Percentiles rank a stretch among this genome's conserved stretches.
Evolutionary conservation across 2,329 filamentous ascomycete genomes (phyloP).

Genomic region (Paramyrothecium sp.): DNA sequence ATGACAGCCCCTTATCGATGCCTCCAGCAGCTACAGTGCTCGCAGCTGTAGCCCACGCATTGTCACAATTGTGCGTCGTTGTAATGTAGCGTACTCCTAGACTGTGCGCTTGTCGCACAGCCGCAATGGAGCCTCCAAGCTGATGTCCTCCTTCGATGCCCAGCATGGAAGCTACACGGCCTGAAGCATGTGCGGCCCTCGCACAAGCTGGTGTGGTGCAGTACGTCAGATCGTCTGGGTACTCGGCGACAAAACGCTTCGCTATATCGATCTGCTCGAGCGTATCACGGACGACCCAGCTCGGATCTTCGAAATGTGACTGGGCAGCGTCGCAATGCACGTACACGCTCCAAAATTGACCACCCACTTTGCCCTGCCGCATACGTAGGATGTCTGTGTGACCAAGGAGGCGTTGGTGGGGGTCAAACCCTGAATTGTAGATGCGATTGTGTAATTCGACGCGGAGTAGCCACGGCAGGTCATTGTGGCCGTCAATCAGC

Average conservation of each 20-base stretch:
- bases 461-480: conserved; percentile 10
- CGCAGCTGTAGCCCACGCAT: conserved; percentile 12
- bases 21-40: conserved; percentile 2
- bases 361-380: conserved; percentile 18
- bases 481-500: conserved; percentile 16
- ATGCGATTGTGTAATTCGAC: conserved; percentile 13
- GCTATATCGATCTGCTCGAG: conserved; percentile 17
- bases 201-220: conserved; percentile 23
- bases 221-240: conserved; percentile 19
- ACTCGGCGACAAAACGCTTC: conserved; percentile 18
- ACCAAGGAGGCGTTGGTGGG: background rate
- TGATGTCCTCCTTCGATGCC: conserved; percentile 32
- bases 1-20: conserved; percentile 5
- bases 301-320: conserved; percentile 2
- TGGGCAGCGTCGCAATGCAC: conserved; percentile 14
- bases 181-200: conserved; percentile 20
- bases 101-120: conserved; percentile 28
- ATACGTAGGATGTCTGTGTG: conserved; percentile 12
- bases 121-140: conserved; percentile 29
- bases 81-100: conserved; percentile 32
- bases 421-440: conserved; percentile 1
- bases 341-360: conserved; percentile 28
- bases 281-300: conserved; percentile 1
- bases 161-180: conserved; percentile 31
- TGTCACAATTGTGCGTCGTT: conserved; percentile 25